Base-by-base conservation (phyloP, 1,139 yeast genomes). In the Trichomonascaceae sp. region DNA sequence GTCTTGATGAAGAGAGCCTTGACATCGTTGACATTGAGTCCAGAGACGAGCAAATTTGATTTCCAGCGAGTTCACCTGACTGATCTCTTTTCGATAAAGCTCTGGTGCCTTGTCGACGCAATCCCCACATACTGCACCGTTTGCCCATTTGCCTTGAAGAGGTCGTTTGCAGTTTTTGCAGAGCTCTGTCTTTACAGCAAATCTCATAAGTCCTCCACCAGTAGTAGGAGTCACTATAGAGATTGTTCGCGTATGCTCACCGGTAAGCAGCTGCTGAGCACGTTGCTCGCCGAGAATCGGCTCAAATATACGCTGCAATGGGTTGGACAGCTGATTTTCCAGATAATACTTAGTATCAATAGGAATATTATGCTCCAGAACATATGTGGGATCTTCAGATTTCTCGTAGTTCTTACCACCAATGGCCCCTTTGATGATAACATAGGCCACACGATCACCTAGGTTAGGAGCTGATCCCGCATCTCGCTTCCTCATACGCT, bases 1-100 rank as follows among this genome's bases (percentile, higher is more conserved):
- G 64, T 93, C 98, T 70, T 90, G 97, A 65, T 93, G 97, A 56
- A 95, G 74, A 20, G 95, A 87, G 0, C 98, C 98, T 64, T 95
- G 98, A 69, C 99, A 95, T 60, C 98, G 77, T 72, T 95, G 99
- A 68, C 99, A 95, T 67, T 95, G 96, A 0, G 99, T 93, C 99
- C 99, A 95, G 57, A 95, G 74, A 59, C 96, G 76, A 1, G 96
- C 85, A 65, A 89, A 95, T 63, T 86, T 85, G 58, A 82, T 80
- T 67, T 95, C 96, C 60, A 93, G 72, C 50, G 82, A 83, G 64
- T 89, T 87, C 78, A 91, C 84, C 57, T 83, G 85, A 5, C 87
- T 85, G 52, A 95, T 72, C 5, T 95, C 90, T 58, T 82, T 81
- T 22, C 91, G 83, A 65, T 90, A 93, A 43, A 90, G 70, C 63